Percentiles rank a stretch among this genome's conserved stretches.
phyloP scores from a whole-genome alignment of 805 yeast genomes.

The Candida tallmaniae region DNA sequence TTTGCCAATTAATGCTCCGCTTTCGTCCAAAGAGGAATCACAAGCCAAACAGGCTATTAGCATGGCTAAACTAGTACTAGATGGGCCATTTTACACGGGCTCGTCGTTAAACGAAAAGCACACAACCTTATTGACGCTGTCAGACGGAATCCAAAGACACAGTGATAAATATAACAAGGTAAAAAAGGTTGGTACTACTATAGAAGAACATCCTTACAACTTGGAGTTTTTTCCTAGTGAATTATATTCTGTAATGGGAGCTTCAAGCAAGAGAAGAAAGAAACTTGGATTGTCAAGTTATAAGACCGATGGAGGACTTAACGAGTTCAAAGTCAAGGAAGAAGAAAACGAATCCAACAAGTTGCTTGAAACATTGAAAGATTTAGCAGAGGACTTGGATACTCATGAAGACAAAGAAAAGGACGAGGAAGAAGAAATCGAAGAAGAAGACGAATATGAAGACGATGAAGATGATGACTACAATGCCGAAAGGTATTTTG shows the following conservation, averaged over 20 bases:
- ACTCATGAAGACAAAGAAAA: conserved; percentile 58
- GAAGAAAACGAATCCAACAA: conserved; percentile 35
- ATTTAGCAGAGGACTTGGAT: conserved; percentile 57
- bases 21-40: conserved; percentile 46
- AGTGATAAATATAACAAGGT: conserved; percentile 75
- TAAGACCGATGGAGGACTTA: conserved; percentile 35
- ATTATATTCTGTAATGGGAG: conserved; percentile 66
- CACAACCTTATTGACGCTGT: conserved; percentile 11
- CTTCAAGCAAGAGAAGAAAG: conserved; percentile 45
- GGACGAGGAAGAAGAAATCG: conserved; percentile 40
- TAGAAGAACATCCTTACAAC: conserved; percentile 74
- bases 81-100: conserved; percentile 68
- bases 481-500: conserved; percentile 76
- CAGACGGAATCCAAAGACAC: conserved; percentile 75
- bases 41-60: conserved; percentile 54
- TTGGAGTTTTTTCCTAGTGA: conserved; percentile 74
- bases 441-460: conserved; percentile 66
- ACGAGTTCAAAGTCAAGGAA: conserved; percentile 25
- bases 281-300: conserved; percentile 39
- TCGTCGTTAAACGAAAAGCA: conserved; percentile 25
- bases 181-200: conserved; percentile 64
- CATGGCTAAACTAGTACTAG: conserved; percentile 48
- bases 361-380: conserved; percentile 38
- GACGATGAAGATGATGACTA: conserved; percentile 77
- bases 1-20: conserved; percentile 62